phyloP scores from a whole-genome alignment of 148 eudicot genomes.

The Chenopodium quinoa region DNA sequence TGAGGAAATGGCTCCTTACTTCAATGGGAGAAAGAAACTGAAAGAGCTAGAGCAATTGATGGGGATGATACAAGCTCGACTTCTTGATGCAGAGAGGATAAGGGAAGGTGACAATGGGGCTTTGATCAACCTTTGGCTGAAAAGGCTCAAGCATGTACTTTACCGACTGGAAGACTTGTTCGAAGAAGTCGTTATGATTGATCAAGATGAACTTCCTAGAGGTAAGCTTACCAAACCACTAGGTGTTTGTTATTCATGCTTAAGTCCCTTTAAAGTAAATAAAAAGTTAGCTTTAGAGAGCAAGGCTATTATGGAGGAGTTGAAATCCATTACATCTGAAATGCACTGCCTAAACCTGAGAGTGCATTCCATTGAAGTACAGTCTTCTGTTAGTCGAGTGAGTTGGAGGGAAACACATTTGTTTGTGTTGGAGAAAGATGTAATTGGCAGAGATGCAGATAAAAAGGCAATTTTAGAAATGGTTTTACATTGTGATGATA shows the following conservation, averaged over 20 bases:
- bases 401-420: conserved; percentile 13
- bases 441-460: conserved; percentile 14
- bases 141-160: conserved; percentile 8
- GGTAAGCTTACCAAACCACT: neutral
- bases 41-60: conserved; percentile 1
- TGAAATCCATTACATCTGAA: neutral
- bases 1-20: conserved; percentile 3
- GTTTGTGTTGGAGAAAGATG: conserved; percentile 6
- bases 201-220: neutral
- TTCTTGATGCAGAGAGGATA: conserved; percentile 12
- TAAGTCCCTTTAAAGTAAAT: neutral
- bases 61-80: conserved; percentile 13
- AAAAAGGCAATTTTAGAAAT: neutral
- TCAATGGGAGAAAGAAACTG: conserved; percentile 8
- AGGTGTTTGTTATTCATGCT: neutral
- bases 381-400: too few species aligned
- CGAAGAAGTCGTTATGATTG: conserved; percentile 10
- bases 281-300: neutral
- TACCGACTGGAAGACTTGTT: conserved; percentile 15
- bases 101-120: conserved; percentile 5
- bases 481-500: neutral
- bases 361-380: neutral
- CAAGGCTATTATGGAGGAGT: conserved; percentile 3
- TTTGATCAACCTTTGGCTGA: conserved; percentile 9
- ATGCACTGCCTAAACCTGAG: neutral